Percentiles rank a stretch among this genome's conserved stretches.
These are phyloP conservation scores for Pseudocercospora macadamiae DNA, from an alignment of 2,329 filamentous ascomycete species.

Conservation along the genomic window DNA sequence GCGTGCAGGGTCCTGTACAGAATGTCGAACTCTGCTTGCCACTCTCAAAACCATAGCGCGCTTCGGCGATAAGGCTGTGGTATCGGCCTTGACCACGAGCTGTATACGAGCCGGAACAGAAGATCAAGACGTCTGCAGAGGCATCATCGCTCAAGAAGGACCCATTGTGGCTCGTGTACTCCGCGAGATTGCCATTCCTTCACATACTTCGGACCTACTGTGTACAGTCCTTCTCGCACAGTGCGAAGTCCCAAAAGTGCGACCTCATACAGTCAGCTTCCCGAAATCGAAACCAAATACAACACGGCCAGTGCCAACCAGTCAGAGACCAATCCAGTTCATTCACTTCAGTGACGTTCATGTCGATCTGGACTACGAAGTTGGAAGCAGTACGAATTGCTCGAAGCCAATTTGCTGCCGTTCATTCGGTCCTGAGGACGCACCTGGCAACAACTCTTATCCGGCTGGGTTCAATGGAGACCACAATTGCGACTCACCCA, in stretches of 20 bases:
- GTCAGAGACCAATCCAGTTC: constrained; percentile 54
- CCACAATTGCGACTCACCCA: constrained; percentile 57
- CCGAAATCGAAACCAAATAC: constrained; percentile 43
- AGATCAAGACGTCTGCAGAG: constrained; percentile 60
- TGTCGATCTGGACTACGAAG: constrained; percentile 58
- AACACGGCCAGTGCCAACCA: constrained; percentile 49
- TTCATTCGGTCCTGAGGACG: constrained; percentile 52
- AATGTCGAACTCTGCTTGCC: constrained; percentile 32
- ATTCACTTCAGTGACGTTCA: constrained; percentile 66
- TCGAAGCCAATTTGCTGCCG: constrained; percentile 64
- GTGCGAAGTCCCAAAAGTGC: constrained; percentile 54
- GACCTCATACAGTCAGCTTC: constrained; percentile 49
- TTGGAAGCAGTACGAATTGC: constrained; percentile 59
- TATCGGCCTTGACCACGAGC: constrained; percentile 42
- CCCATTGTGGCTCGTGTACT: constrained; percentile 57
- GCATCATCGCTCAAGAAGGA: constrained; percentile 56
- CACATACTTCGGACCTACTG: constrained; percentile 55
- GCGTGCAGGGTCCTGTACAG: background rate
- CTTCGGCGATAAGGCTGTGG: constrained; percentile 49
- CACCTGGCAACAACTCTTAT: constrained; percentile 51
- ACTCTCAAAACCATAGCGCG: constrained; percentile 50
- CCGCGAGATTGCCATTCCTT: constrained; percentile 52
- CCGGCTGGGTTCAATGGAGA: constrained; percentile 59
- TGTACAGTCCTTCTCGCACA: constrained; percentile 59
- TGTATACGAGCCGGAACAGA: constrained; percentile 45